Percentiles rank a stretch among this genome's conserved stretches.
Evolutionary conservation across 139 green algal genomes (phyloP).

Genomic region (Pleodorina starrii): DNA sequence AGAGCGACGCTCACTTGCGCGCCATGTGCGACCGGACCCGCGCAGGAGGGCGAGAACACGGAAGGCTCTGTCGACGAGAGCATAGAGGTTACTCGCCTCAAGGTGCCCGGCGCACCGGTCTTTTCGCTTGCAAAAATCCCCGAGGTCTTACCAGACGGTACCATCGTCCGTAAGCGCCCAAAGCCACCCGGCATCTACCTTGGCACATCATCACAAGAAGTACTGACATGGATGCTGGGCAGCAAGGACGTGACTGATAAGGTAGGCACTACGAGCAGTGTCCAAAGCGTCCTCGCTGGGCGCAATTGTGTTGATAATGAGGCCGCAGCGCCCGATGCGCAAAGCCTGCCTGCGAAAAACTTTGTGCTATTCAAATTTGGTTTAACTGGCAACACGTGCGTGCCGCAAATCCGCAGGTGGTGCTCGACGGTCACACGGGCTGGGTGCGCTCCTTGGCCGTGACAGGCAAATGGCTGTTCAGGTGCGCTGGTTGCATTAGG

Average conservation of each 20-base stretch:
- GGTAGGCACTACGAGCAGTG: too few relatives aligned
- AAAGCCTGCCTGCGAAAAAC: too few relatives aligned
- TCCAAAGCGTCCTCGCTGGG: too few relatives aligned
- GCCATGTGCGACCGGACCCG: too few relatives aligned
- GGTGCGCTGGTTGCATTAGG: too few relatives aligned
- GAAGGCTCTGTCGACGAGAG: not conserved
- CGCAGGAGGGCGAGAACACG: not conserved
- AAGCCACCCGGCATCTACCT: conserved; percentile 63
- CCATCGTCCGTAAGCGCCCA: not conserved
- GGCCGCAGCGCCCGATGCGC: too few relatives aligned
- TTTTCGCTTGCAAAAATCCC: conserved; percentile 44
- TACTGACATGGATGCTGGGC: conserved; percentile 72
- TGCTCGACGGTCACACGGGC: conserved; percentile 77
- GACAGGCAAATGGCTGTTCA: conserved; percentile 76
- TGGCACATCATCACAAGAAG: conserved; percentile 71
- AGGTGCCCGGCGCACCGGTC: conserved; percentile 17
- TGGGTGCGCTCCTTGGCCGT: conserved; percentile 80
- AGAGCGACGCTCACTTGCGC: too few relatives aligned
- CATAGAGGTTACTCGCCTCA: conserved; percentile 39
- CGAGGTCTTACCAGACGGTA: conserved; percentile 32
- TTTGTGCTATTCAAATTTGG: too few relatives aligned
- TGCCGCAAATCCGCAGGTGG: conserved; percentile 58
- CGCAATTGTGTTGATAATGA: too few relatives aligned
- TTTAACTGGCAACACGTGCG: too few relatives aligned
- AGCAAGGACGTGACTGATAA: conserved; percentile 47